A percentile compares a stretch with the other conserved stretches of the same genome.
phyloP scores from a whole-genome alignment of 305 asterid genomes.

The Petunia hybrid region DNA sequence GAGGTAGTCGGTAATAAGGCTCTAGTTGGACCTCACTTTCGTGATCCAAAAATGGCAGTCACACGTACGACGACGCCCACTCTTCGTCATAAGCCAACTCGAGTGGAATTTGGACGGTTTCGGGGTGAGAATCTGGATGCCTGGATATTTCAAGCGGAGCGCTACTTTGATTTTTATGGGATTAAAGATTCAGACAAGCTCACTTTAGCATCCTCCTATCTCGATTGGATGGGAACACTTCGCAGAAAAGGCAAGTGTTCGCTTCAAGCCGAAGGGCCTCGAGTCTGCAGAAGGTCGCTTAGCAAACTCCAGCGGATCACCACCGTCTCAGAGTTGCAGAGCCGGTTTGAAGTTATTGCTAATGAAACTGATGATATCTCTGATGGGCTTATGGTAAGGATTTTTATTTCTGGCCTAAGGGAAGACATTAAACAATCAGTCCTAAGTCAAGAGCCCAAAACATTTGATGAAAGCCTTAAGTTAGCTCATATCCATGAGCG shows the following conservation, averaged over 20 bases:
- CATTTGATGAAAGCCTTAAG: background rate
- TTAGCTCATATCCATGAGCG: background rate
- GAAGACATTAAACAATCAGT: background rate
- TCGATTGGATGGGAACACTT: background rate
- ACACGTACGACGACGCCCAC: no score
- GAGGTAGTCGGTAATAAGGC: no score
- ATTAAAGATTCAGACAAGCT: background rate
- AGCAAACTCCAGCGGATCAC: background rate
- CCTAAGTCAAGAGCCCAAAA: background rate
- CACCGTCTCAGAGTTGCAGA: no score
- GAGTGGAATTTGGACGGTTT: no score
- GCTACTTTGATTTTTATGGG: no score
- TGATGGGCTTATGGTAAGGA: background rate
- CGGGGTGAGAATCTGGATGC: background rate
- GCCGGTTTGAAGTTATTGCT: background rate
- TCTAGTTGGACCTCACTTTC: no score
- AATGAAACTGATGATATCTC: background rate
- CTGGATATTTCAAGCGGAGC: background rate
- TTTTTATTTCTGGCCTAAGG: background rate
- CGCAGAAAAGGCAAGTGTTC: background rate
- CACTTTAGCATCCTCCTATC: background rate
- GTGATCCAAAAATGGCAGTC: no score
- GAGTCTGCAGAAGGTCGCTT: background rate
- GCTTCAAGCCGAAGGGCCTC: background rate
- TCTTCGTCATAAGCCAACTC: no score